Conservation (phyloP, 345 rosid genomes). For the Syzygium oleosum region DNA sequence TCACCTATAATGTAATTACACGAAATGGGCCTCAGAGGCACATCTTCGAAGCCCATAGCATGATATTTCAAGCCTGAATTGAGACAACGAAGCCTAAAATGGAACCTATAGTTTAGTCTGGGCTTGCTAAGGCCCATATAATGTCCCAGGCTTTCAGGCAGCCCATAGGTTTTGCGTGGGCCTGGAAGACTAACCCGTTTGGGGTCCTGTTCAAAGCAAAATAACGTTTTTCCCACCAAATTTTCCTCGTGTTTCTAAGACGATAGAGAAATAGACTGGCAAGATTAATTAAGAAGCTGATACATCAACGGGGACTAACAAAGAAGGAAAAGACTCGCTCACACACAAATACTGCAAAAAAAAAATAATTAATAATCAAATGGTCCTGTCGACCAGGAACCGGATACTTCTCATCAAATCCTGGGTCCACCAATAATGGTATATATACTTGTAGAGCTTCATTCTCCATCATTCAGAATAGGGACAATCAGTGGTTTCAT, state of each 20-base stretch:
- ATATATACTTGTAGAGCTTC: conserved; percentile 14
- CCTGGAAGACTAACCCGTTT: not conserved
- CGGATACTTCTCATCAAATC: conserved; percentile 7
- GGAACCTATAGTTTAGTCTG: not conserved
- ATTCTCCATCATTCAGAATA: conserved; percentile 69
- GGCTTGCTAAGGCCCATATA: no score
- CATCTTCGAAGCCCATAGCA: not conserved
- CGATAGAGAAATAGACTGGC: not conserved
- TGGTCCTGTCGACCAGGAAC: conserved; percentile 2
- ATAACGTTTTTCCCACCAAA: not conserved
- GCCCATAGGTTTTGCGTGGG: no score
- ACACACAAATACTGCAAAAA: conserved; percentile 2
- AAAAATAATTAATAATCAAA: conserved; percentile 20
- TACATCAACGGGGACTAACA: not conserved
- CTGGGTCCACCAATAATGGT: conserved; percentile 9
- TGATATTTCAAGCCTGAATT: not conserved
- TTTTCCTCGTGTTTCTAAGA: not conserved
- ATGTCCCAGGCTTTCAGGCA: no score
- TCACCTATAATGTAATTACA: no score
- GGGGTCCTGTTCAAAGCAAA: not conserved
- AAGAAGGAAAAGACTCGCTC: not conserved
- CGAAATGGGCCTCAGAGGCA: no score
- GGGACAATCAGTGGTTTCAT: conserved; percentile 98
- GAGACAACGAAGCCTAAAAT: no score
- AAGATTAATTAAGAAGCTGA: not conserved